Conservation (phyloP, 2,329 filamentous ascomycete genomes). For the Verticillium klebahnii region DNA sequence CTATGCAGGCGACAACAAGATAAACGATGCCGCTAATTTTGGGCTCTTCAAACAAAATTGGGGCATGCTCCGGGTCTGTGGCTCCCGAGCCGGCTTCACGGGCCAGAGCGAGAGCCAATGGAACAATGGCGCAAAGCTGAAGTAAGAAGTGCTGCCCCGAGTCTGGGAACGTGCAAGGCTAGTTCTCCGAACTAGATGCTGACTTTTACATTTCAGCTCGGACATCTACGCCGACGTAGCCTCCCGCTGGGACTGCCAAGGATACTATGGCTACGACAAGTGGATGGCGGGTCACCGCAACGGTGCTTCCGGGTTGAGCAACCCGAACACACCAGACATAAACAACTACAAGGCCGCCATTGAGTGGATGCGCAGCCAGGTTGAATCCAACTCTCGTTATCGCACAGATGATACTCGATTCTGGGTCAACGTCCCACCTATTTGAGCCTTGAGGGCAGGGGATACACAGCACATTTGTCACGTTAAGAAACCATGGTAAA, state of each 20-base stretch:
- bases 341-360: constrained; percentile 6
- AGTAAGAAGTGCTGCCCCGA: constrained; percentile 12
- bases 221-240: constrained; percentile 11
- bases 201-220: constrained; percentile 1
- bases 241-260: constrained; percentile 11
- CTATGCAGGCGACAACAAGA: constrained; percentile 21
- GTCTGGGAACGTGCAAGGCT: not conserved
- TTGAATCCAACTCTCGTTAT: constrained; percentile 9
- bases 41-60: constrained; percentile 27
- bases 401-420: constrained; percentile 12
- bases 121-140: constrained; percentile 20
- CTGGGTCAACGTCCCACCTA: constrained; percentile 14
- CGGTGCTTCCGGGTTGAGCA: constrained; percentile 8
- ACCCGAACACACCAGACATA: constrained; percentile 11
- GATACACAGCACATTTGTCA: too few species aligned
- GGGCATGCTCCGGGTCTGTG: constrained; percentile 21
- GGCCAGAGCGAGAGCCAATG: constrained; percentile 16
- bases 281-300: constrained; percentile 14
- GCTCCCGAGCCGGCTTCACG: constrained; percentile 14
- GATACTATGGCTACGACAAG: constrained; percentile 10
- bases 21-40: constrained; percentile 22
- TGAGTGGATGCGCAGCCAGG: constrained; percentile 12
- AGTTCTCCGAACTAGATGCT: not conserved
- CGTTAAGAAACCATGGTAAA: too few species aligned
- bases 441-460: constrained; percentile 2